A percentile compares a stretch with the other conserved stretches of the same genome.
These are phyloP conservation scores for Tephrocybe rancida DNA, from an alignment of 768 basidiomycete species.

Conservation along the genomic window DNA sequence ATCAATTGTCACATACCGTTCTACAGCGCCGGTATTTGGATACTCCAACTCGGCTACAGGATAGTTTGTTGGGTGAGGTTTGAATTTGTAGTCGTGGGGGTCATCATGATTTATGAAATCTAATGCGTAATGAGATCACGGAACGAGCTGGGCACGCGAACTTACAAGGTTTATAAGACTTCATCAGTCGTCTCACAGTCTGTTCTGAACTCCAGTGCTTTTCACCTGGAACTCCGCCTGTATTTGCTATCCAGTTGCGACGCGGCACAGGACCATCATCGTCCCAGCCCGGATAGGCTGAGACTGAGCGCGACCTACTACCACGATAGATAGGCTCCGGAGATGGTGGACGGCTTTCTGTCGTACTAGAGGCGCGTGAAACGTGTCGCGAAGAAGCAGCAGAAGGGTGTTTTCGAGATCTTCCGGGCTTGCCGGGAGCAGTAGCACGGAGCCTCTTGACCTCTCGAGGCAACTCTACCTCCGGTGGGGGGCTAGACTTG, in stretches of 20 bases:
- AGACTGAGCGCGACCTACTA: conserved; percentile 69
- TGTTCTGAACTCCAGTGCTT: conserved; percentile 63
- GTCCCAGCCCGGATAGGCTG: conserved; percentile 45
- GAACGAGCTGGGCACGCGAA: conserved; percentile 2
- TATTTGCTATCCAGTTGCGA: conserved; percentile 52
- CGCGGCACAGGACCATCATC: conserved; percentile 36
- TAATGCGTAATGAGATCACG: conserved; percentile 28
- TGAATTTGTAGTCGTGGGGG: conserved; percentile 62
- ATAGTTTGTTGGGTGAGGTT: conserved; percentile 59
- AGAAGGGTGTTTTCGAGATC: conserved; percentile 34
- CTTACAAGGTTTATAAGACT: conserved; percentile 72
- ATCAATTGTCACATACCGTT: conserved; percentile 52
- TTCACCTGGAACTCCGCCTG: conserved; percentile 53
- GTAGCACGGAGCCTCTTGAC: conserved; percentile 41
- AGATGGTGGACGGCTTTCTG: conserved; percentile 42
- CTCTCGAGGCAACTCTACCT: conserved; percentile 32
- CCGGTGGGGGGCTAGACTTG: conserved; percentile 25
- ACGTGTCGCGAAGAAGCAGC: conserved; percentile 33
- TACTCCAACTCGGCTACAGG: conserved; percentile 79
- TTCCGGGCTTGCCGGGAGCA: conserved; percentile 22
- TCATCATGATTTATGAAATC: conserved; percentile 74
- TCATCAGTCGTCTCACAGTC: conserved; percentile 64
- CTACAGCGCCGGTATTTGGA: conserved; percentile 68
- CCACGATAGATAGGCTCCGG: conserved; percentile 59
- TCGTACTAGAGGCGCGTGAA: conserved; percentile 46